A percentile compares a stretch with the other conserved stretches of the same genome.
phyloP scores from a whole-genome alignment of 2,329 filamentous ascomycete species.

The Dendrostoma leiphaemia region DNA sequence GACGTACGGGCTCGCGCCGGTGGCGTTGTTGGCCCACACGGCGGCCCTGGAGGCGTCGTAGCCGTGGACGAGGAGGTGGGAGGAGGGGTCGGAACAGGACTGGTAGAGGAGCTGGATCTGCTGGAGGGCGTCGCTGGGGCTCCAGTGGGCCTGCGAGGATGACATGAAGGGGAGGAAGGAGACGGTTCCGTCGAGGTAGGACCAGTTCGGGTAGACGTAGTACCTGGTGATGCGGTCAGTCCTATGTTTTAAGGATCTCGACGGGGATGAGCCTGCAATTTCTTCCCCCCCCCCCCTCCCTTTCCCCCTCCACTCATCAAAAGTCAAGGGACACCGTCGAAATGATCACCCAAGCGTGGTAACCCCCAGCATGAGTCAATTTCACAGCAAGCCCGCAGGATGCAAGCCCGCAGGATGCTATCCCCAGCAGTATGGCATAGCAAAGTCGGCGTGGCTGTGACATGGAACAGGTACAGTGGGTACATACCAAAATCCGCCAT shows the following conservation, averaged over 20 bases:
- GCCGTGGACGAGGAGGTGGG: constrained; percentile 50
- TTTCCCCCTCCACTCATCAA: too few species aligned
- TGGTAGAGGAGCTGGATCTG: constrained; percentile 45
- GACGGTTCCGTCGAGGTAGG: constrained; percentile 21
- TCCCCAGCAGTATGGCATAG: not conserved
- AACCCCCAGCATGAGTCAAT: too few species aligned
- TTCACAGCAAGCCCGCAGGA: too few species aligned
- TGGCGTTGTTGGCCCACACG: constrained; percentile 48
- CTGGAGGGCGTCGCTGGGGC: constrained; percentile 42
- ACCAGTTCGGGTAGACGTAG: constrained; percentile 20
- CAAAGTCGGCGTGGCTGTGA: not conserved
- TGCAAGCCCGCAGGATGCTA: too few species aligned
- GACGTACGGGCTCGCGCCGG: constrained; percentile 49
- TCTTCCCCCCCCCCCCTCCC: too few species aligned
- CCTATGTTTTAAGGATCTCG: too few species aligned
- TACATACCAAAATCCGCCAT: constrained; percentile 16
- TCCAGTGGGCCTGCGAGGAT: constrained; percentile 37
- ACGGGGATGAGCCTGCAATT: too few species aligned
- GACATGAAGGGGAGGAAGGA: constrained; percentile 43
- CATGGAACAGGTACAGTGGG: not conserved
- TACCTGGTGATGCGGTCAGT: constrained; percentile 2
- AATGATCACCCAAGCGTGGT: too few species aligned
- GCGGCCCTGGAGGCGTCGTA: constrained; percentile 49
- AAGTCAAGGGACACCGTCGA: too few species aligned
- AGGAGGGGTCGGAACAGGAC: constrained; percentile 37